phyloP scores from a whole-genome alignment of 805 yeast genomes.

The Saccharomycopsis microspora region DNA sequence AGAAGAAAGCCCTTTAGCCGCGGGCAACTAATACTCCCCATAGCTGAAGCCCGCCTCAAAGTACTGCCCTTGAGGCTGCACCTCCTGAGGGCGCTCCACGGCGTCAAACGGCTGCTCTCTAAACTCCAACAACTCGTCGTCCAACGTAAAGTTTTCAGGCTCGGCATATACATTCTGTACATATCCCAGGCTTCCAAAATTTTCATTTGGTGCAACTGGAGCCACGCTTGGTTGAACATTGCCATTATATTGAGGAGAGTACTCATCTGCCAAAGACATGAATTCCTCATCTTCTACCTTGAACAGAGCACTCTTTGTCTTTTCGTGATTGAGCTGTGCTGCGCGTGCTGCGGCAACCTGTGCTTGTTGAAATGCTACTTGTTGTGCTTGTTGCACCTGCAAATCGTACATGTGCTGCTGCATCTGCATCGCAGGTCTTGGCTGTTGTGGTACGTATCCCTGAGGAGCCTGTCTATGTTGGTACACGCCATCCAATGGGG shows the following conservation, averaged over 20 bases:
- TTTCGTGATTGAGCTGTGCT: slow-evolving; percentile 3
- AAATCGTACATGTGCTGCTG: slow-evolving; percentile 7
- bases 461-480: slow-evolving; percentile 6
- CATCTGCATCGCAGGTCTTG: slow-evolving; percentile 2
- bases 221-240: neutral
- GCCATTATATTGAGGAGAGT: neutral
- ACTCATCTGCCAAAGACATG: slow-evolving; percentile 16
- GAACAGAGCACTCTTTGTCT: neutral
- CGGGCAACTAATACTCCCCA: neutral
- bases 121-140: slow-evolving; percentile 2
- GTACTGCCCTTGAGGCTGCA: slow-evolving; percentile 3
- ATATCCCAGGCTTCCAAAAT: neutral
- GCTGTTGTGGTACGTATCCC: slow-evolving; percentile 11
- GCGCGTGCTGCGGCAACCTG: slow-evolving; percentile 5
- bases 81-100: neutral
- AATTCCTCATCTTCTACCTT: slow-evolving; percentile 15
- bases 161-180: neutral
- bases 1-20: neutral
- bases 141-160: neutral
- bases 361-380: slow-evolving; percentile 4
- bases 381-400: slow-evolving; percentile 10
- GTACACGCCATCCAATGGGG: slow-evolving; percentile 14
- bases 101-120: neutral
- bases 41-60: neutral
- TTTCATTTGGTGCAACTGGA: neutral